phyloP scores from a whole-genome alignment of 441 rosid species.

The Adansonia grandidieri region DNA sequence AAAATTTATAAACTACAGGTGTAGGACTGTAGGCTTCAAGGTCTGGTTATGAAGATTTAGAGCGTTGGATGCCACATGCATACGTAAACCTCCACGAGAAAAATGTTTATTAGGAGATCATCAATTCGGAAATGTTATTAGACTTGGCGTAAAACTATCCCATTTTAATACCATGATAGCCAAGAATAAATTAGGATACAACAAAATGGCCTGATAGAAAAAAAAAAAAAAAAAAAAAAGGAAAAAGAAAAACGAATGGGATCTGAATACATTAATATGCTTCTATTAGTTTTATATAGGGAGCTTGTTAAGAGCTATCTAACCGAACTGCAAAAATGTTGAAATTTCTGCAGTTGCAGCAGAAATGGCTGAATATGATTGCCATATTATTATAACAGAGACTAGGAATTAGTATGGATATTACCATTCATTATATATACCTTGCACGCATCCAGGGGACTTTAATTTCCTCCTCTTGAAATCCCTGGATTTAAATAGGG shows the following conservation, averaged over 20 bases:
- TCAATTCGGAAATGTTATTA: neutral
- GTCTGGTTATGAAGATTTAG: neutral
- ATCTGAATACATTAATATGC: neutral
- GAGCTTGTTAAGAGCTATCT: neutral
- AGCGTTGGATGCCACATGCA: neutral
- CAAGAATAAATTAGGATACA: neutral
- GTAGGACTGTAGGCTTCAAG: neutral
- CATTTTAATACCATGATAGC: neutral
- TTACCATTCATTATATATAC: neutral
- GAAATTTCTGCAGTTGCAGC: neutral
- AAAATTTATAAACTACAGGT: neutral
- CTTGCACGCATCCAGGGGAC: constrained; percentile 17
- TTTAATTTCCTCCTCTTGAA: neutral
- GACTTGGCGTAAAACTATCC: neutral
- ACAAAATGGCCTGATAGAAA: too few species aligned
- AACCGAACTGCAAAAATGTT: neutral
- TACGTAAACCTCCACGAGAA: constrained; percentile 1
- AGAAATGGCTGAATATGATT: neutral
- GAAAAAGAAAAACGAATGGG: too few species aligned
- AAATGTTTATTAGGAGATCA: neutral
- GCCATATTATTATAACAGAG: neutral
- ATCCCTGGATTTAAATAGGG: constrained; percentile 13
- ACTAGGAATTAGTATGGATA: neutral
- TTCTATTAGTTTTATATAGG: neutral
- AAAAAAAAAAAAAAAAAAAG: too few species aligned